Percentiles rank a stretch among this genome's conserved stretches.
These are phyloP conservation scores for Fraxinus excelsior DNA, from an alignment of 257 asterid genomes.

Conservation along the genomic window DNA sequence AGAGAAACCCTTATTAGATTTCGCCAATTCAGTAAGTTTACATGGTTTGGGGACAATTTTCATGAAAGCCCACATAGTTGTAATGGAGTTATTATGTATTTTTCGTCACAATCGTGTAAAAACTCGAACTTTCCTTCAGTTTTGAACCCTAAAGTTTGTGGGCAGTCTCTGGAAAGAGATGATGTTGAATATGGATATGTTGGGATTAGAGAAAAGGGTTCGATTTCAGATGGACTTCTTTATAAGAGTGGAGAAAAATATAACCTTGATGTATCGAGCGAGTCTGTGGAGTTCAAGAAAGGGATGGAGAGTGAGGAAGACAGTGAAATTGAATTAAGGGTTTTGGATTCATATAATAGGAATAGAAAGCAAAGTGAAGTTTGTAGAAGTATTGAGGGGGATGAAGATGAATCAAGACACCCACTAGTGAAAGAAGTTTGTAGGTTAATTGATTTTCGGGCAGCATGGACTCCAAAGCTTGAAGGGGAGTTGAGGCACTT, in stretches of 20 bases:
- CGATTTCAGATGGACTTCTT: slow-evolving; percentile 28
- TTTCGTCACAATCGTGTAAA: slow-evolving; percentile 29
- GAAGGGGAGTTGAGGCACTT: slow-evolving; percentile 73
- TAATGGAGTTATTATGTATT: slow-evolving; percentile 28
- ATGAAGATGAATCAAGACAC: slow-evolving; percentile 66
- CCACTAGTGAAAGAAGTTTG: slow-evolving; percentile 82
- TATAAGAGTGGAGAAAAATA: slow-evolving; percentile 37
- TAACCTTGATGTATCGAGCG: slow-evolving; percentile 35
- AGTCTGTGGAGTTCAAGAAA: slow-evolving; percentile 43
- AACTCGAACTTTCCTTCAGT: slow-evolving; percentile 11
- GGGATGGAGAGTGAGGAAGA: slow-evolving; percentile 34
- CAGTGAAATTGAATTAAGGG: slow-evolving; percentile 55
- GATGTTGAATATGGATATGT: slow-evolving; percentile 28
- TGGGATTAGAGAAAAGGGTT: slow-evolving; percentile 30
- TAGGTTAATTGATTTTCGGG: slow-evolving; percentile 59
- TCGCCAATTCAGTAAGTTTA: slow-evolving; percentile 27
- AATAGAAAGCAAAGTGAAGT: slow-evolving; percentile 27
- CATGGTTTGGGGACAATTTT: slow-evolving; percentile 17
- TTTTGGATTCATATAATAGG: slow-evolving; percentile 47
- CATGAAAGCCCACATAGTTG: slow-evolving; percentile 19
- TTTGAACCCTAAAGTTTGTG: slow-evolving; percentile 22
- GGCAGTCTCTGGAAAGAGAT: slow-evolving; percentile 27
- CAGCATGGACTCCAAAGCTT: slow-evolving; percentile 67
- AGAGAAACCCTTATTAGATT: slow-evolving; percentile 11
- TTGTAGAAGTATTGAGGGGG: slow-evolving; percentile 45